Conservation (phyloP, 2,329 filamentous ascomycete genomes). For the Botrytis porri region DNA sequence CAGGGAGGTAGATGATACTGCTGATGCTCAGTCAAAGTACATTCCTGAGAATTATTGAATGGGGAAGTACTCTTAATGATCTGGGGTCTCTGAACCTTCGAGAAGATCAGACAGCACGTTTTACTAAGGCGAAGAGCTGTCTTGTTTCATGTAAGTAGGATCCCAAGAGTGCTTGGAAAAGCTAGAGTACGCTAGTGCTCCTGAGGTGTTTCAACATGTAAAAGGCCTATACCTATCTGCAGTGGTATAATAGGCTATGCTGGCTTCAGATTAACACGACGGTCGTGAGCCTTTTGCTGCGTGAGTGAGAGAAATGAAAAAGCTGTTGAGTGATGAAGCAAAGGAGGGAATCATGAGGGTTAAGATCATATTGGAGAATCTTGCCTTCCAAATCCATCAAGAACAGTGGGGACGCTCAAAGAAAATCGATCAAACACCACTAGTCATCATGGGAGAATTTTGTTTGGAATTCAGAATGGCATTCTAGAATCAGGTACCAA, state of each 20-base stretch:
- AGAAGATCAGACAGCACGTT: conserved; percentile 4
- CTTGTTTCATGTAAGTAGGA: conserved; percentile 10
- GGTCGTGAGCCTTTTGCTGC: not conserved
- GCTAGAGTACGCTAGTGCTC: conserved; percentile 3
- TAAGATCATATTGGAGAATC: not conserved
- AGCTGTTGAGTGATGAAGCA: not conserved
- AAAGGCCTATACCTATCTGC: not conserved
- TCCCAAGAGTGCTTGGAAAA: not conserved
- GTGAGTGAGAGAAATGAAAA: not conserved
- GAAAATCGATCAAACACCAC: not conserved
- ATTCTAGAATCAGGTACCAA: conserved; percentile 10
- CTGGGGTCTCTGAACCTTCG: not conserved
- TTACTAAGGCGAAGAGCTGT: conserved; percentile 5
- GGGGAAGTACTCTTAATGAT: conserved; percentile 18
- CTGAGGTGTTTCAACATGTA: conserved; percentile 12
- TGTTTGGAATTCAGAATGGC: not conserved
- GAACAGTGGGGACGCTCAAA: not conserved
- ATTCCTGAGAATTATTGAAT: conserved; percentile 10
- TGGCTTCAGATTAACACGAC: not conserved
- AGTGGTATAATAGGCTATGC: not conserved
- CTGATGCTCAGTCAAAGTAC: conserved; percentile 6
- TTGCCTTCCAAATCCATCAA: not conserved
- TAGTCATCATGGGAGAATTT: not conserved
- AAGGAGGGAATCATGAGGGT: not conserved
- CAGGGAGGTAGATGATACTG: not conserved